Evolutionary conservation across 2,329 filamentous ascomycete species (phyloP).

Genomic region (Ascochyta rabiei): DNA sequence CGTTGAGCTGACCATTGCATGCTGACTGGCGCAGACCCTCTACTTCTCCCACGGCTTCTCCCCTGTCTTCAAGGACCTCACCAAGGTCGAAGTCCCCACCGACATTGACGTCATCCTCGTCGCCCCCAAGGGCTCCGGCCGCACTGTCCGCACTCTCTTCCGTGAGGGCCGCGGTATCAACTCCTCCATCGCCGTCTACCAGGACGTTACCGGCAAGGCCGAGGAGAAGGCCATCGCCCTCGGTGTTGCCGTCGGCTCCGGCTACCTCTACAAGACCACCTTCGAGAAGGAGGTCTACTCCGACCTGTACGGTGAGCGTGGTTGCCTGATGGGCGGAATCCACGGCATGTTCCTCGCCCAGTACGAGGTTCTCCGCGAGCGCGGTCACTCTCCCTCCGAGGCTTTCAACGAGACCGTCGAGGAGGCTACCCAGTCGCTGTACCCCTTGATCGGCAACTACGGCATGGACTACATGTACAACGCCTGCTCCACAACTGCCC

Average conservation of each 20-base stretch:
- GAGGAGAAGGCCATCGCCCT: constrained; percentile 97
- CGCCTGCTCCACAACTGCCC: constrained; percentile 97
- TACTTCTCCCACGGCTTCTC: constrained; percentile 99
- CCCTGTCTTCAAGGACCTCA: constrained; percentile 98
- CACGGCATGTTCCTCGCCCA: constrained; percentile 99
- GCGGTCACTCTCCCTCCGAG: constrained; percentile 95
- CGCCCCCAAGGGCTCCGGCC: constrained; percentile 97
- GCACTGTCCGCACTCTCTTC: constrained; percentile 98
- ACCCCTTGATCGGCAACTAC: constrained; percentile 95
- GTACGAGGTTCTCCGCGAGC: constrained; percentile 99
- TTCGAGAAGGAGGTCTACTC: constrained; percentile 99
- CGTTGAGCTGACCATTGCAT: background rate
- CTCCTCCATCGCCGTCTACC: constrained; percentile 97
- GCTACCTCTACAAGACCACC: constrained; percentile 99
- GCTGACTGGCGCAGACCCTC: constrained; percentile 70
- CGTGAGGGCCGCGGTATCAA: constrained; percentile 99
- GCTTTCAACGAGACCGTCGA: constrained; percentile 99
- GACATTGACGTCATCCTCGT: constrained; percentile 99
- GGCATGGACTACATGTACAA: constrained; percentile 99
- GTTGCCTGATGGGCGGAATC: constrained; percentile 99
- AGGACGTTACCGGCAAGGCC: constrained; percentile 97
- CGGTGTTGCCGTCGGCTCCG: constrained; percentile 94
- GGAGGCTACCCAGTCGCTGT: constrained; percentile 97
- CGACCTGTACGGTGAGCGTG: constrained; percentile 99
- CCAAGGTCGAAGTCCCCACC: constrained; percentile 94